A percentile compares a stretch with the other conserved stretches of the same genome.
phyloP scores from a whole-genome alignment of 2,329 filamentous ascomycete genomes.

The Pseudohalonectria lignicola region DNA sequence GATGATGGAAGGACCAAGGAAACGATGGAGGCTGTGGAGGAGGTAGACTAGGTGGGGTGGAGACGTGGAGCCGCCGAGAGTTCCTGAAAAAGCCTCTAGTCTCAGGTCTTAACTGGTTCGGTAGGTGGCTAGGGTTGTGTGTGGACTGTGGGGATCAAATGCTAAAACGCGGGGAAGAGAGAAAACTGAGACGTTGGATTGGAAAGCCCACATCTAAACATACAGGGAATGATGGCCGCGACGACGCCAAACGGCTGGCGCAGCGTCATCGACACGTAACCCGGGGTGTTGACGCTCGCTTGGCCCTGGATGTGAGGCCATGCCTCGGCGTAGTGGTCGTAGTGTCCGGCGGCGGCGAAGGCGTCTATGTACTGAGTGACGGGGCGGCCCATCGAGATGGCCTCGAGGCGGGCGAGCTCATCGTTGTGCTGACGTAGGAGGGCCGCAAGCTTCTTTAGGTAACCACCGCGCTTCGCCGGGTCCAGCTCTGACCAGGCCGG shows the following conservation, averaged over 20 bases:
- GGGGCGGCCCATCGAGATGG: slow-evolving; percentile 32
- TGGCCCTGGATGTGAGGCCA: slow-evolving; percentile 30
- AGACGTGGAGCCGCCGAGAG: too few species aligned
- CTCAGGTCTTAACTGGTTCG: too few species aligned
- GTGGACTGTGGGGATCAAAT: too few species aligned
- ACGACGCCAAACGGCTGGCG: slow-evolving; percentile 41
- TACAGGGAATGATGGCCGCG: slow-evolving; percentile 45
- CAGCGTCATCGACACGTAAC: slow-evolving; percentile 30
- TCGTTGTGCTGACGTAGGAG: slow-evolving; percentile 27
- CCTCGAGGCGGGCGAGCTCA: slow-evolving; percentile 32
- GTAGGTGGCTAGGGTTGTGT: too few species aligned
- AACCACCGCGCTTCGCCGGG: slow-evolving; percentile 23
- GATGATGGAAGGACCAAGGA: too few species aligned
- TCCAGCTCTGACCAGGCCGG: slow-evolving; percentile 30
- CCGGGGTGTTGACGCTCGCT: slow-evolving; percentile 34
- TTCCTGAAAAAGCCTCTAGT: too few species aligned
- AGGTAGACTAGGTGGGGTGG: too few species aligned
- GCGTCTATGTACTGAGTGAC: slow-evolving; percentile 26
- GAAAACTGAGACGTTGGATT: too few species aligned
- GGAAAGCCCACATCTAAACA: too few species aligned
- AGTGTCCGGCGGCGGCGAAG: slow-evolving; percentile 19
- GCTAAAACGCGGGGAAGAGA: not conserved
- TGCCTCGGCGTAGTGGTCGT: slow-evolving; percentile 30
- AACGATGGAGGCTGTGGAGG: too few species aligned
- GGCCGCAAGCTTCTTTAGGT: slow-evolving; percentile 31